Evolutionary conservation across 2,329 filamentous ascomycete genomes (phyloP).

Genomic region (Aspergillus fructus): DNA sequence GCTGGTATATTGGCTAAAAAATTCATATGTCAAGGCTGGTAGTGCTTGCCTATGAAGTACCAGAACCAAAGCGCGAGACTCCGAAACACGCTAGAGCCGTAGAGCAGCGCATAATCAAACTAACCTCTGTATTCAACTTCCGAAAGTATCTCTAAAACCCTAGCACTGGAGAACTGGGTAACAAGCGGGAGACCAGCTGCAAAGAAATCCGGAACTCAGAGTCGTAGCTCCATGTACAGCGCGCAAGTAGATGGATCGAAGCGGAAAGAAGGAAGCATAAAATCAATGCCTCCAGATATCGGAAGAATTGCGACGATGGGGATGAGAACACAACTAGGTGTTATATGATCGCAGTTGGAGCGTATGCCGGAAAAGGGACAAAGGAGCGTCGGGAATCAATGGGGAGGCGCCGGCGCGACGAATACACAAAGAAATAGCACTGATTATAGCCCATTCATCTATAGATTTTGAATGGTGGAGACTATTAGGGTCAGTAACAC

Average conservation of each 20-base stretch:
- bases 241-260: neutral
- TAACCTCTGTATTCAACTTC: neutral
- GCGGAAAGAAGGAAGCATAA: neutral
- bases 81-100: neutral
- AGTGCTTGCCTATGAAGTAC: neutral
- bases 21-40: neutral
- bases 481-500: slow-evolving; percentile 14
- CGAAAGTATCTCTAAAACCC: neutral
- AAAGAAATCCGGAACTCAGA: neutral
- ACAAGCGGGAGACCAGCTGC: neutral
- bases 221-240: slow-evolving; percentile 8
- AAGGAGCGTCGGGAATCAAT: slow-evolving; percentile 11
- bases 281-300: neutral
- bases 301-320: neutral
- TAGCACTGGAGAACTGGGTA: neutral
- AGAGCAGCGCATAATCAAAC: neutral
- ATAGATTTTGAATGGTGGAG: slow-evolving; percentile 8
- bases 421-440: slow-evolving; percentile 2
- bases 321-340: neutral
- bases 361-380: neutral
- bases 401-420: neutral
- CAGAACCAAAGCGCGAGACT: neutral
- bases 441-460: slow-evolving; percentile 11
- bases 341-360: neutral
- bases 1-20: neutral